A percentile compares a stretch with the other conserved stretches of the same genome.
phyloP scores from a whole-genome alignment of 768 basidiomycete species.

The Phaffia australis region DNA sequence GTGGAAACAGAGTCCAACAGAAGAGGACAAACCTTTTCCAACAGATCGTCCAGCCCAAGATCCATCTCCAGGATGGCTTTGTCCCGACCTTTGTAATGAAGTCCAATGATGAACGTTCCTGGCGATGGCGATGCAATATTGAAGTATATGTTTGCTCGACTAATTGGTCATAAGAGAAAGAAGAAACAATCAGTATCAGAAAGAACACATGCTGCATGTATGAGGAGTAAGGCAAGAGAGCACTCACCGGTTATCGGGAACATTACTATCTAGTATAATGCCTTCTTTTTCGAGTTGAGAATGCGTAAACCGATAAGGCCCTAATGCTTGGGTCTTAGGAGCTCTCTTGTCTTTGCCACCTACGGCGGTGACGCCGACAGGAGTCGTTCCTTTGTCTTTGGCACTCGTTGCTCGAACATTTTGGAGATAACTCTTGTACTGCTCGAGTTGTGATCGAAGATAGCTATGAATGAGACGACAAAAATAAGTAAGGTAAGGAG shows the following conservation, averaged over 20 bases:
- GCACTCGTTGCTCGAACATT: slow-evolving; percentile 92
- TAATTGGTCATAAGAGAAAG: slow-evolving; percentile 35
- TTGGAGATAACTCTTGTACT: slow-evolving; percentile 98
- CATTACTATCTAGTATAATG: slow-evolving; percentile 97
- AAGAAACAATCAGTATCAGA: slow-evolving; percentile 9
- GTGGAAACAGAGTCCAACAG: neutral
- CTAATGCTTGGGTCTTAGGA: slow-evolving; percentile 69
- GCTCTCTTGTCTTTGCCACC: slow-evolving; percentile 97
- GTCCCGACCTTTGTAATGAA: slow-evolving; percentile 97
- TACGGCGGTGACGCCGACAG: slow-evolving; percentile 73
- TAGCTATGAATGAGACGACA: slow-evolving; percentile 42
- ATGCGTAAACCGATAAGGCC: slow-evolving; percentile 95
- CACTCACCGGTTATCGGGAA: slow-evolving; percentile 86
- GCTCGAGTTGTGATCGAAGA: slow-evolving; percentile 86
- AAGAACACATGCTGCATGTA: slow-evolving; percentile 7
- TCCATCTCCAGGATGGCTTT: slow-evolving; percentile 99
- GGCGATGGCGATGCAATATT: slow-evolving; percentile 96
- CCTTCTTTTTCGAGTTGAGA: slow-evolving; percentile 98
- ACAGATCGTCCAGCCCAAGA: slow-evolving; percentile 91
- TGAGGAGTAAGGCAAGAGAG: neutral
- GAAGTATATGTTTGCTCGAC: slow-evolving; percentile 97
- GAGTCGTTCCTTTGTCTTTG: slow-evolving; percentile 58
- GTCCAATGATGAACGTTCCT: slow-evolving; percentile 95
- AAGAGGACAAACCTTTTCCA: slow-evolving; percentile 68
- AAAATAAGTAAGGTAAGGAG: neutral